Evolutionary conservation across 306 rosid species (phyloP).

Genomic region (Lathyrus oleraceus): DNA sequence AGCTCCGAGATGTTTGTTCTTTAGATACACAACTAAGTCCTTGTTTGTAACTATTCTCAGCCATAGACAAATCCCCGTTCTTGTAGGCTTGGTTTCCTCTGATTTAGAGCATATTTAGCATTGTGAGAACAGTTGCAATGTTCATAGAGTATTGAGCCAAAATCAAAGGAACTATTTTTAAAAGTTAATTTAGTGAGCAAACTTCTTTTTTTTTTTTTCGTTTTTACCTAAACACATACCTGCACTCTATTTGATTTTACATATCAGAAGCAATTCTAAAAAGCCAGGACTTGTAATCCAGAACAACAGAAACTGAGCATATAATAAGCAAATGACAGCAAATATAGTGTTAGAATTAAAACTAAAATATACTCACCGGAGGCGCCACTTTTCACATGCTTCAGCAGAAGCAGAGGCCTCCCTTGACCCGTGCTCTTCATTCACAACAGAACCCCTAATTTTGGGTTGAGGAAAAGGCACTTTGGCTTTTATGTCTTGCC

Average conservation of each 20-base stretch:
- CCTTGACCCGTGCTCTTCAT: slow-evolving; percentile 47
- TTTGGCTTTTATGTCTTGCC: slow-evolving; percentile 49
- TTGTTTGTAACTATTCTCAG: slow-evolving; percentile 80
- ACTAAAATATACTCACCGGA: slow-evolving; percentile 59
- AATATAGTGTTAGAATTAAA: slow-evolving; percentile 28
- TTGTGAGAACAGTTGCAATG: slow-evolving; percentile 24
- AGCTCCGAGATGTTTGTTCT: slow-evolving; percentile 67
- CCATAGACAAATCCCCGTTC: slow-evolving; percentile 72
- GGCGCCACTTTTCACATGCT: slow-evolving; percentile 92
- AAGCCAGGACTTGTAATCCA: slow-evolving; percentile 22
- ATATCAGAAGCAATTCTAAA: slow-evolving; percentile 22
- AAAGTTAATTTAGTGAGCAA: neutral
- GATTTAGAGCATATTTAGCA: slow-evolving; percentile 44
- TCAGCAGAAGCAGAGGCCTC: slow-evolving; percentile 59
- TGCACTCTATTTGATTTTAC: slow-evolving; percentile 27
- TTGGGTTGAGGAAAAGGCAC: slow-evolving; percentile 44
- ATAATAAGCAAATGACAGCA: slow-evolving; percentile 19
- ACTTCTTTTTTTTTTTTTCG: neutral
- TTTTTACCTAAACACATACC: slow-evolving; percentile 10
- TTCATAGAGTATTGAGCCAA: slow-evolving; percentile 23
- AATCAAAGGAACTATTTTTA: slow-evolving; percentile 28
- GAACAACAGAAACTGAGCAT: slow-evolving; percentile 12
- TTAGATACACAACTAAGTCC: slow-evolving; percentile 67
- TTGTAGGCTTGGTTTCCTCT: slow-evolving; percentile 96
- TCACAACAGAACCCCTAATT: slow-evolving; percentile 43